Evolutionary conservation across 192 early-diverging fungal genomes (phyloP).

Genomic region (Spinellus fusiger): DNA sequence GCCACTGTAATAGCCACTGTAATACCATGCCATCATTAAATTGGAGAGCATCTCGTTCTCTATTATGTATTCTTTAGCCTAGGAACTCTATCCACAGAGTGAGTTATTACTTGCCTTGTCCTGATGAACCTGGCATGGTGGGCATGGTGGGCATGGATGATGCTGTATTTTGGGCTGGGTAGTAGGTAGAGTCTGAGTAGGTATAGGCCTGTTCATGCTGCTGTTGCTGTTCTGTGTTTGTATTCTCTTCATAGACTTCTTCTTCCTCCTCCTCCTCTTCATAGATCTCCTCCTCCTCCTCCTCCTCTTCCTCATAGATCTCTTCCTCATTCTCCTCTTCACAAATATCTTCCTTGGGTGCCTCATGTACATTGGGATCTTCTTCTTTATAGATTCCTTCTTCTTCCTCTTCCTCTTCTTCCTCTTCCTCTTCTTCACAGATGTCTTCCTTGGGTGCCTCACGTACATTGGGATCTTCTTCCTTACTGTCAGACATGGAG

Average conservation of each 20-base stretch:
- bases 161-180: background rate
- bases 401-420: background rate
- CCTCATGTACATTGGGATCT: conserved; percentile 6
- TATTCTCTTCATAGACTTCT: background rate
- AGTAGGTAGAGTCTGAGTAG: background rate
- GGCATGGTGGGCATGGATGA: background rate
- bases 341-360: conserved; percentile 10
- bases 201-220: background rate
- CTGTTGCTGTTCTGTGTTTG: background rate
- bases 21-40: conserved; percentile 73
- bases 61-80: background rate
- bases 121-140: background rate
- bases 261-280: conserved; percentile 1
- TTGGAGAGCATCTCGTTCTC: conserved; percentile 58
- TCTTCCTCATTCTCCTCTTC: background rate
- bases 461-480: background rate
- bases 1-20: conserved; percentile 68
- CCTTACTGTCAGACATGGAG: background rate
- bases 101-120: background rate
- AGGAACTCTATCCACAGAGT: background rate
- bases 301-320: background rate
- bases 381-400: conserved; percentile 1
- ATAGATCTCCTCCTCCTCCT: conserved; percentile 3
- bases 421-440: background rate
- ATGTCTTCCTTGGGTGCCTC: background rate